Evolutionary conservation across 345 rosid species (phyloP), one percentile per base, ranked within the genome.

Genomic region (Carallia brachiata): DNA sequence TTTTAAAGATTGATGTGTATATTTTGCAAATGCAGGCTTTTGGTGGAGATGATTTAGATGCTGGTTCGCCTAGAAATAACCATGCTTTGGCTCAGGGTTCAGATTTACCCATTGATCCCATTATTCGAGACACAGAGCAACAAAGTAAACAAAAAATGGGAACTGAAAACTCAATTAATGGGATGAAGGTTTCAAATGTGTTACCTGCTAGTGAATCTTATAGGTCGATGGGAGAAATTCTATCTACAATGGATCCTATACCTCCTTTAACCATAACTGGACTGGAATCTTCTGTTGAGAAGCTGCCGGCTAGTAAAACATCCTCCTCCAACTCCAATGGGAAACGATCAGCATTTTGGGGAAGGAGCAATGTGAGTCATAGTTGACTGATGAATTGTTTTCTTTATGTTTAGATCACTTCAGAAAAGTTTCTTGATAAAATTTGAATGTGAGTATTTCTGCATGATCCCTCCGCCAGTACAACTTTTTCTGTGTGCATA

Each of bases 21-120:
- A 27, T 34, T 82, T 62, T 63, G 60, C 62, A 65, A 62, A 50
- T 82, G 77, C 81, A 95, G 99, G 93, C 92, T 44, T 83, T 91
- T 81, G 95, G 90, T 54, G 89, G 86, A 59, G 95, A 91, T 81
- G 96, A 89, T 76, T 91, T 89, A 39, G 99, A 90, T 80, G 78
- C 55, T 79, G 93, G 82, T 72, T 87, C 90, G 66, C 87, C 97
- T 2, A 81, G 80, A 75, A 77, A 84, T 70, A 73, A 68, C 79
- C 83, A 66, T 70, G 80, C 71, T 72, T 67, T 77, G 34, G 80
- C 72, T 54, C 87, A 82, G 80, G 80, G 73, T 78, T 80, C 86
- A 71, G 82, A 75, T 52, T 36, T 78, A 54, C 82, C 78, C 36
- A 62, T 70, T 66, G 86, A 78, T 78, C 76, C 74, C 72, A 80